A percentile compares a stretch with the other conserved stretches of the same genome.
These are phyloP conservation scores for Fusarium xyrophilum DNA, from an alignment of 2,329 filamentous ascomycete genomes.

Conservation along the genomic window DNA sequence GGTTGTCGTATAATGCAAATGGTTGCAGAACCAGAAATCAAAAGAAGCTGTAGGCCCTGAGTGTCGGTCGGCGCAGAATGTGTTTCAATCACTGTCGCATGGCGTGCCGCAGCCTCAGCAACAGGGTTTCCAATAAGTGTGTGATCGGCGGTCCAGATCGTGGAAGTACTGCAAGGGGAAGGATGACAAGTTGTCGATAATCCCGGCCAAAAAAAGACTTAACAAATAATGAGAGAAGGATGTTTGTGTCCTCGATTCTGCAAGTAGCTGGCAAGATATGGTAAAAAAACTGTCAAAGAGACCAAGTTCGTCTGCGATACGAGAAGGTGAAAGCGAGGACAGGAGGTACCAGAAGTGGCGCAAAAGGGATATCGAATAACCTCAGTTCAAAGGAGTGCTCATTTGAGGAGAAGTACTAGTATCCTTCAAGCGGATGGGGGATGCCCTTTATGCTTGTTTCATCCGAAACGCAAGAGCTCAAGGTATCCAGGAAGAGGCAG, in stretches of 20 bases:
- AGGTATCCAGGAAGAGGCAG: conserved; percentile 15
- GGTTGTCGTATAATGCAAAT: neutral
- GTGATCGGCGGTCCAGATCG: conserved; percentile 36
- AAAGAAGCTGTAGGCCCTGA: neutral
- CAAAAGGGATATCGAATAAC: conserved; percentile 6
- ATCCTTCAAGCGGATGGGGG: conserved; percentile 24
- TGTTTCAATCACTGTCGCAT: conserved; percentile 39
- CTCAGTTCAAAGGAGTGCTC: neutral
- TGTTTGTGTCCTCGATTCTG: conserved; percentile 6
- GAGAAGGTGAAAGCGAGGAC: conserved; percentile 1
- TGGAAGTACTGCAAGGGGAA: conserved; percentile 24
- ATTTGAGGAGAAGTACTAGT: conserved; percentile 1
- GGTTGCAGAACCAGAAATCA: neutral
- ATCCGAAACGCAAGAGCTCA: conserved; percentile 23
- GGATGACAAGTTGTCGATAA: conserved; percentile 12
- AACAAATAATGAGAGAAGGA: neutral
- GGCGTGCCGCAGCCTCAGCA: conserved; percentile 35
- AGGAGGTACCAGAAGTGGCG: neutral
- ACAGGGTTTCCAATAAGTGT: conserved; percentile 30
- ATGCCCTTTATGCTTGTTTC: conserved; percentile 38
- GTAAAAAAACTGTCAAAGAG: conserved; percentile 8
- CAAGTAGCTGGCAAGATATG: neutral
- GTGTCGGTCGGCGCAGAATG: conserved; percentile 26
- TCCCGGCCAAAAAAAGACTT: conserved; percentile 1
- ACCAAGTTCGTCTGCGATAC: neutral